Evolutionary conservation across 192 early-diverging fungal species (phyloP), one percentile per base, ranked within the genome.

Genomic region (Pilobolus umbonatus): DNA sequence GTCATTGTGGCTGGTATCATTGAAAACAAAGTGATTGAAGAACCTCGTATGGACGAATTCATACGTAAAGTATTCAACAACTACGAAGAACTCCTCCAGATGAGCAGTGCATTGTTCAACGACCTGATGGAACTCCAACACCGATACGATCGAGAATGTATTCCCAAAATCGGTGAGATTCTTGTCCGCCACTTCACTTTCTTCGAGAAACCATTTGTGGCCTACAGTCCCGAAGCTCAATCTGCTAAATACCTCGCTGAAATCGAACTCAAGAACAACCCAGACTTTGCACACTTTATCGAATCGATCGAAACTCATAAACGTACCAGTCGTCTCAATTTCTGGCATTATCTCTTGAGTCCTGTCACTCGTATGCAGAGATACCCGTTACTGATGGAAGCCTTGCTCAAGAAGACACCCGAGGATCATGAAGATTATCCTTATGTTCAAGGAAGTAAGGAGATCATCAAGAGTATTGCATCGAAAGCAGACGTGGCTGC

Each of bases 281-380:
- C 42, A 22, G 73, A 70, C 49, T 85, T 96, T 45, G 74, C 68
- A 17, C 82, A 82, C 60, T 96, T 94, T 72, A 70, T 94, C 14
- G 80, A 82, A 48, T 83, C 62, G 35, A 40, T 56, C 1, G 48
- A 39, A 26, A 57, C 58, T 14, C 38, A 51, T 46, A 35, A 57
- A 36, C 67, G 61, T 19, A 60, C 56, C 12, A 36, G 57, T 11
- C 36, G 70, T 24, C 38, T 72, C 1, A 44, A 47, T 32, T 57
- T 72, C 32, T 59, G 70, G 32, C 60, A 66, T 45, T 72, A 67
- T 42, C 67, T 97, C 43, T 82, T 83, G 0, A 79, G 87, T 12
- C 96, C 96, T 28, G 86, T 87, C 0, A 87, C 90, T 15, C 85
- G 92, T 26, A 67, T 97, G 62, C 90, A 86, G 15, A 80, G 92